Conservation (phyloP, 352 stramenopile genomes). For the Globisporangium canariense region DNA sequence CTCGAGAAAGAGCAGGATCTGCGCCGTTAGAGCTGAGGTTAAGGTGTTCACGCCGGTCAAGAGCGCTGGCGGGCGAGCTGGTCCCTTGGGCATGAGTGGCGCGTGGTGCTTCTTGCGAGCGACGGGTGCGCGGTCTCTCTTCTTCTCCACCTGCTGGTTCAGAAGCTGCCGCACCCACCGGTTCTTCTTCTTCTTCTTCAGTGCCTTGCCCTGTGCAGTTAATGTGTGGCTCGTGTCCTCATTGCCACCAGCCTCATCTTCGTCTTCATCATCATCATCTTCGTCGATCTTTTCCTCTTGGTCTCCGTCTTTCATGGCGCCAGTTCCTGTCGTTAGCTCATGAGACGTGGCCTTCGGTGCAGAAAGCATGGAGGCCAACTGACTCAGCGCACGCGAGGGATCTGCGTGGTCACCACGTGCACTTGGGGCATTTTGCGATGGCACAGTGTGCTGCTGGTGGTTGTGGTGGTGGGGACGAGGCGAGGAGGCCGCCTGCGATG, state of each 20-base stretch:
- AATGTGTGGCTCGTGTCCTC: background rate
- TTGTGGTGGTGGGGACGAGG: no score
- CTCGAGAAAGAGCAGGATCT: conserved; percentile 39
- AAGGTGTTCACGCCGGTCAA: conserved; percentile 23
- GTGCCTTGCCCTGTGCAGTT: background rate
- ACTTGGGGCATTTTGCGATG: background rate
- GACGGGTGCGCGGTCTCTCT: conserved; percentile 3
- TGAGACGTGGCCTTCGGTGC: background rate
- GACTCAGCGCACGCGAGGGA: background rate
- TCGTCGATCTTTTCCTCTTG: background rate
- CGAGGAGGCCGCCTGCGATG: no score
- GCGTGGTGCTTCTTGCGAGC: background rate
- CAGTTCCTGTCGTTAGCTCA: background rate
- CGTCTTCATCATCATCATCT: background rate
- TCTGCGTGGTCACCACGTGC: background rate
- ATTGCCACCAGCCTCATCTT: background rate
- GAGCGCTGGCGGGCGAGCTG: conserved; percentile 16
- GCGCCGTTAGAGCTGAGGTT: conserved; percentile 24
- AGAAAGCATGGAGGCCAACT: conserved; percentile 2
- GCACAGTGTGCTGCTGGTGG: background rate
- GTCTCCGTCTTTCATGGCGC: background rate
- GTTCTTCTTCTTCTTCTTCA: conserved; percentile 8
- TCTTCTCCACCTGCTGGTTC: conserved; percentile 10
- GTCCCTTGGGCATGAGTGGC: background rate
- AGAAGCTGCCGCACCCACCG: conserved; percentile 13